phyloP scores from a whole-genome alignment of 2,329 filamentous ascomycete species.

The Lachnellula hyalina region DNA sequence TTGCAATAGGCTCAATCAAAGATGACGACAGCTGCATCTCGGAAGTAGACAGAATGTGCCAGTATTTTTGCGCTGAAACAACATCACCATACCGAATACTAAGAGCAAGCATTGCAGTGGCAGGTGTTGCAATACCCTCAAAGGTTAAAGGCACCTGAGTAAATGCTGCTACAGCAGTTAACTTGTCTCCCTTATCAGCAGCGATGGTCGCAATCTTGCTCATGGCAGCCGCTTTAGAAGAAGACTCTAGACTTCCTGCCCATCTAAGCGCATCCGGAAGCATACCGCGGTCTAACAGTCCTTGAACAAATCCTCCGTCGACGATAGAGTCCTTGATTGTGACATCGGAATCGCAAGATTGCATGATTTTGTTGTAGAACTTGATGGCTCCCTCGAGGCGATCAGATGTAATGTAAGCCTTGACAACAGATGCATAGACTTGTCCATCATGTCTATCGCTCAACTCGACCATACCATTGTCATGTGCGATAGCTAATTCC shows the following conservation, averaged over 20 bases:
- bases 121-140: constrained; percentile 49
- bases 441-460: constrained; percentile 71
- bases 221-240: constrained; percentile 59
- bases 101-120: constrained; percentile 80
- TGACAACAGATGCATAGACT: constrained; percentile 88
- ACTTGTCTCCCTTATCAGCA: constrained; percentile 70
- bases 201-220: constrained; percentile 68
- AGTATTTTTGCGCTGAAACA: constrained; percentile 70
- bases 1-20: constrained; percentile 81
- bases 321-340: constrained; percentile 67
- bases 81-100: constrained; percentile 80
- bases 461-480: constrained; percentile 64
- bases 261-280: constrained; percentile 70
- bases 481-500: constrained; percentile 75
- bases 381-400: constrained; percentile 76
- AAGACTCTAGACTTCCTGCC: constrained; percentile 58
- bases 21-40: constrained; percentile 54
- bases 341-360: constrained; percentile 53
- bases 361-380: constrained; percentile 77
- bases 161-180: constrained; percentile 64
- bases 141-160: constrained; percentile 49
- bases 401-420: constrained; percentile 78
- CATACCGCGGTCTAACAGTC: constrained; percentile 64
- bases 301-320: constrained; percentile 70
- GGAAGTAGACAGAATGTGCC: constrained; percentile 65